Percentiles rank a stretch among this genome's conserved stretches.
phyloP scores from a whole-genome alignment of 371 early-diverging fungal genomes.

The Mucor indicus region DNA sequence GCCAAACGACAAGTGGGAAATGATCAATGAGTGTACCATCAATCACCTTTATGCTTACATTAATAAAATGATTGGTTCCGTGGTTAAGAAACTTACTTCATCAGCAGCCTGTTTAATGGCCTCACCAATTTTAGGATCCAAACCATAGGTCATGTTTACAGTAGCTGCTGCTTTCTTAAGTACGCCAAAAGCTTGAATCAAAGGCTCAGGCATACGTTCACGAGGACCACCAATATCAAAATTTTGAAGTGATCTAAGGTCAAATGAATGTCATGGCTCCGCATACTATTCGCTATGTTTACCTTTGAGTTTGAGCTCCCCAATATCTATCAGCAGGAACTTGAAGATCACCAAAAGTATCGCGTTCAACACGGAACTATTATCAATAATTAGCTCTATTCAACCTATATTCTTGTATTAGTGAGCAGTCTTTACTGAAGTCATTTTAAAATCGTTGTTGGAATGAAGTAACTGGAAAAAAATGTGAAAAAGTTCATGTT shows the following conservation, averaged over 20 bases:
- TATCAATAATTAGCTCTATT: too few relatives aligned
- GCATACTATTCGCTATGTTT: neutral
- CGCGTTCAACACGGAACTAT: slow-evolving; percentile 71
- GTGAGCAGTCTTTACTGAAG: too few relatives aligned
- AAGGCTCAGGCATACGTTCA: slow-evolving; percentile 83
- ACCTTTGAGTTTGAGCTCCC: slow-evolving; percentile 91
- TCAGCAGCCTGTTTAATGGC: slow-evolving; percentile 80
- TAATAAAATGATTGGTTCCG: too few relatives aligned
- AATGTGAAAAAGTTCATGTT: too few relatives aligned
- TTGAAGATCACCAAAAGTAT: slow-evolving; percentile 85
- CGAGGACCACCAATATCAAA: slow-evolving; percentile 81
- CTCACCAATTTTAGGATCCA: slow-evolving; percentile 62
- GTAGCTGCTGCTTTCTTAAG: slow-evolving; percentile 85
- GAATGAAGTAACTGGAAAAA: too few relatives aligned
- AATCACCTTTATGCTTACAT: slow-evolving; percentile 52
- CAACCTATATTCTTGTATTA: too few relatives aligned
- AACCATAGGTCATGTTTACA: slow-evolving; percentile 77
- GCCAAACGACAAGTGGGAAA: slow-evolving; percentile 88
- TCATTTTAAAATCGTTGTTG: too few relatives aligned
- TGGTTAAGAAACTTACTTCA: slow-evolving; percentile 58
- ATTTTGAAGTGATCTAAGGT: slow-evolving; percentile 67
- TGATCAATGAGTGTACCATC: slow-evolving; percentile 75
- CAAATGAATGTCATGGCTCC: neutral
- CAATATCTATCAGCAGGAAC: slow-evolving; percentile 87
- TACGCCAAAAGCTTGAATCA: slow-evolving; percentile 86